These are phyloP conservation scores for Backusella mclennaniae DNA, from an alignment of 192 early-diverging fungal genomes.

Conservation along the genomic window DNA sequence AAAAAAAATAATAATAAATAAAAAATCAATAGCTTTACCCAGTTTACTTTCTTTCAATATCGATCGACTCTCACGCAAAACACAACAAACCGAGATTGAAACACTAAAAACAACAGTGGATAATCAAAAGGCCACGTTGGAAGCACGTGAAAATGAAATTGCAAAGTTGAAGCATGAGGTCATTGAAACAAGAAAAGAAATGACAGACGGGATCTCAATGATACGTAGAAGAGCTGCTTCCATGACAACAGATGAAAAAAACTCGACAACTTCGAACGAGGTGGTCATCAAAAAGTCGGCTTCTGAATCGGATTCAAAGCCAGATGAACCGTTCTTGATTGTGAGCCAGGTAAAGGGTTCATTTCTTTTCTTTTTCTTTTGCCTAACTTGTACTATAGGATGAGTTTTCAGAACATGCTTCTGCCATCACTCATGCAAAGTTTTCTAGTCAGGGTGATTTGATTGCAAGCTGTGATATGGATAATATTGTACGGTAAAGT, in stretches of 20 bases:
- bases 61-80: constrained; percentile 44
- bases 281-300: not conserved
- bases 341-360: constrained; percentile 28
- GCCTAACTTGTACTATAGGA: constrained; percentile 30
- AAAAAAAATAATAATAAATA: not conserved
- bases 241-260: constrained; percentile 6
- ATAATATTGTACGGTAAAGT: constrained; percentile 55
- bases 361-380: too few species aligned
- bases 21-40: constrained; percentile 41
- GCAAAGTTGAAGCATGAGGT: constrained; percentile 34
- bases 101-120: constrained; percentile 25
- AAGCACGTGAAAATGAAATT: constrained; percentile 34
- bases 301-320: not conserved
- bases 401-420: constrained; percentile 57
- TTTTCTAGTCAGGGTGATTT: constrained; percentile 55
- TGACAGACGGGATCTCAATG: constrained; percentile 35
- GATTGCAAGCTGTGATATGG: constrained; percentile 63
- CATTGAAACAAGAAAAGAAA: constrained; percentile 31
- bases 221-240: constrained; percentile 34
- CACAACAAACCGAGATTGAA: constrained; percentile 34
- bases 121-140: constrained; percentile 23
- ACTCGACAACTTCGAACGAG: not conserved
- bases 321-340: constrained; percentile 36
- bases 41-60: constrained; percentile 56
- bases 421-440: constrained; percentile 53